Evolutionary conservation across 1,139 yeast species (phyloP), one percentile per base, ranked within the genome.

Genomic region (Yamadazyma mexicana): DNA sequence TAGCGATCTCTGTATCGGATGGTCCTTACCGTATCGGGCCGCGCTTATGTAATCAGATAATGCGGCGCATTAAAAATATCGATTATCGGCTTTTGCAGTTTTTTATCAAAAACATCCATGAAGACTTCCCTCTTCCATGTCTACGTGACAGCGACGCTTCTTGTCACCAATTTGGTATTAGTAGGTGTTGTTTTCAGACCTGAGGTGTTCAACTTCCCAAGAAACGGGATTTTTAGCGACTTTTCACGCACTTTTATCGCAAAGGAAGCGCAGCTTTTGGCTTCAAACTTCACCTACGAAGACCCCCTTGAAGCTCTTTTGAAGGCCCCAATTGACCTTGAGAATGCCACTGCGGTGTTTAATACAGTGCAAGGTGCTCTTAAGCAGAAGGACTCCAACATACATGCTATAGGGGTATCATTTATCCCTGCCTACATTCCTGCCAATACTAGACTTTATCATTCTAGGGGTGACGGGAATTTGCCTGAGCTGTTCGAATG

Each of bases 391-490:
- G 70, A 69, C 35, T 60, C 76, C 11, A 75, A 75, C 51, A 46
- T 77, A 20, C 62, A 67, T 35, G 83, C 83, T 0, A 65, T 71
- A 12, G 79, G 84, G 3, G 76, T 79, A n/a, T 64, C 77, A 4
- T 75, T 68, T 47, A 66, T 78, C 30, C 82, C 84, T 0, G 83
- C 80, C 1, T 68, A 66, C 36, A 63, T 79, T 14, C 82, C 83
- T 0, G 65, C 73, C 28, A 81, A 81, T 4, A 77, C 83, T 0
- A 51, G 73, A 28, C 49, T 79, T 38, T 79, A 73, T 43, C 83
- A 79, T 54, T 61, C 78, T 0, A 66, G 68, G 8, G 55, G 57
- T 3, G 40, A 51, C 8, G 59, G 62, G 1, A 44, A 50, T 4
- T 49, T 76, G 7, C 82, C 83, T 1, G 47, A 51, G 0, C 54